phyloP scores from a whole-genome alignment of 1,284 basidiomycete species.

The Ustilago trichophora region DNA sequence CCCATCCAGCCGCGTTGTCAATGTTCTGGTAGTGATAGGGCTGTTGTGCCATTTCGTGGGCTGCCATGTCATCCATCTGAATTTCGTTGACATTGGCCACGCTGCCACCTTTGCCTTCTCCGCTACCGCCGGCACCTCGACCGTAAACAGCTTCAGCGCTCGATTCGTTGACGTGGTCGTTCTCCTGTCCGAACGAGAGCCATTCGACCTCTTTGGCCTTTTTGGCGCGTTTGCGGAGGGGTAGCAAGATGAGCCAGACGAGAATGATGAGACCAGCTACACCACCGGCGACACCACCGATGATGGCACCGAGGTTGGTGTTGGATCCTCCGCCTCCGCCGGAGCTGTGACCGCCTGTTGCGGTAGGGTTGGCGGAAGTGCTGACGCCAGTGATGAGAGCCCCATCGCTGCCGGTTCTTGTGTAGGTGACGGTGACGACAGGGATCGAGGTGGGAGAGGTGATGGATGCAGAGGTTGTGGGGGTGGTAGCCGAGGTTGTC shows the following conservation, averaged over 20 bases:
- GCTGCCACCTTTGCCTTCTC: slow-evolving; percentile 41
- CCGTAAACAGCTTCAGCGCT: slow-evolving; percentile 48
- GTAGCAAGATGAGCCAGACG: slow-evolving; percentile 50
- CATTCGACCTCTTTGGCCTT: slow-evolving; percentile 56
- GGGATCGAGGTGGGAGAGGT: slow-evolving; percentile 16
- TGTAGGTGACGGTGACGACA: slow-evolving; percentile 39
- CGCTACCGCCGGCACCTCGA: slow-evolving; percentile 38
- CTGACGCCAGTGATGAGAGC: slow-evolving; percentile 24
- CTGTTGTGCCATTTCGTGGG: slow-evolving; percentile 34
- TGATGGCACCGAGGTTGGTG: slow-evolving; percentile 52
- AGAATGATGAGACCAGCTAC: slow-evolving; percentile 49
- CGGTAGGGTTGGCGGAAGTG: slow-evolving; percentile 23
- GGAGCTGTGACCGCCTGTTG: slow-evolving; percentile 2
- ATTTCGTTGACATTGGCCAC: slow-evolving; percentile 49
- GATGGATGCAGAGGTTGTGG: slow-evolving; percentile 6
- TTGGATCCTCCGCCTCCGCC: slow-evolving; percentile 19
- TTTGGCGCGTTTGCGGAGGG: slow-evolving; percentile 41
- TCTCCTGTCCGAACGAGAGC: slow-evolving; percentile 53
- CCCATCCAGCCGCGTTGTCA: slow-evolving; percentile 30
- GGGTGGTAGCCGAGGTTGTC: slow-evolving; percentile 12
- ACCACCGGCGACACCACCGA: slow-evolving; percentile 53
- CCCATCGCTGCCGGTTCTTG: slow-evolving; percentile 20
- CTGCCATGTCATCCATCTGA: slow-evolving; percentile 46
- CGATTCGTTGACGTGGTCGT: slow-evolving; percentile 52
- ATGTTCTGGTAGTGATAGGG: slow-evolving; percentile 44